Base-by-base conservation (phyloP, 176 grass and related monocot species). In the Metroxylon sagu region DNA sequence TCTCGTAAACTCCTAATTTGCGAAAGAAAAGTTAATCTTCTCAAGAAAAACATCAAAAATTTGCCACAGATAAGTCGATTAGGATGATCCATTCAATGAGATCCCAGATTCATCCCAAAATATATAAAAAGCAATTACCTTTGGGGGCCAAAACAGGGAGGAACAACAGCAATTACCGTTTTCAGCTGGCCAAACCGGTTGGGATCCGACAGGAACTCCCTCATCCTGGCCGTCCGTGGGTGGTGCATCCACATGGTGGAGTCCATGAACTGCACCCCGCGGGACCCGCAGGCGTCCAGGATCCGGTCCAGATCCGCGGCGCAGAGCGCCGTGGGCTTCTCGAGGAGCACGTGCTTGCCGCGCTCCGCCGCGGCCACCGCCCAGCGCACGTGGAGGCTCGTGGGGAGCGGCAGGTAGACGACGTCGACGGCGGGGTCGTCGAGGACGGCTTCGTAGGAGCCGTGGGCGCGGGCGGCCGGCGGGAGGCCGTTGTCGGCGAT, bases 211-310 rank as follows among this genome's bases (percentile, higher is more conserved):
- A 97, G 51, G 4, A 87, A 19, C 26, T 88, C 73, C n/a, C 78
- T 35, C 92, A 97, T 97, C 84, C 80, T 82, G 54, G 76, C 76
- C 2, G 92, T 91, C 29, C 92, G 71, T 4, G 86, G 91, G 63
- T 96, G 50, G 65, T 96, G 91, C 80, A 96, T 75, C 91, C 91
- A 96, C 92, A 97, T 91, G 16, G 92, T 91, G 60, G 72, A 68
- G 68, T 97, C 87, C 84, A 97, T 97, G 64, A 97, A 88, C 70
- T 88, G 83, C 54, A 97, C 81, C 2, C 72, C 71, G 1, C 51
- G 14, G 26, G 49, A 69, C 6, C 76, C 59, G 53, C 89, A 93
- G 17, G 89, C 74, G 18, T 69, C 74, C 50, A 93, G 84, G 59
- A 93, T 88, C 39, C 50, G 65, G 28, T 82, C 84, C 29, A 95